A percentile compares a stretch with the other conserved stretches of the same genome.
These are phyloP conservation scores for Leccinum disarticulatum DNA, from an alignment of 768 basidiomycete genomes.

Conservation along the genomic window DNA sequence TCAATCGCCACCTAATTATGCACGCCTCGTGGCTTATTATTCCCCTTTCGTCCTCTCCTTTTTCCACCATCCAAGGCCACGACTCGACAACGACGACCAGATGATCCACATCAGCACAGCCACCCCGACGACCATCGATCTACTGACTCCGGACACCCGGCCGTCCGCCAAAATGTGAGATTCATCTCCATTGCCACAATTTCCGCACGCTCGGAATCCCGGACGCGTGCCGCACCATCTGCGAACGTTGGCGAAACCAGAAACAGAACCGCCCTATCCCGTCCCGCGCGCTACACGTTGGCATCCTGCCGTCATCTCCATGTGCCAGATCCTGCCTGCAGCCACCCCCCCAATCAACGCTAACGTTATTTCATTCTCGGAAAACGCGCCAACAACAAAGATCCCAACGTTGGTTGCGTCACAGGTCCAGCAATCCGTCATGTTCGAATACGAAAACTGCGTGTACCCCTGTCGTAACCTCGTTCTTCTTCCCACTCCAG, in stretches of 20 bases:
- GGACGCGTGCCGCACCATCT: background rate
- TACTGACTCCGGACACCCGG: conserved; percentile 12
- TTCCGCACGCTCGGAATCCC: conserved; percentile 6
- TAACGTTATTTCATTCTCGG: conserved; percentile 17
- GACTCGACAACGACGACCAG: background rate
- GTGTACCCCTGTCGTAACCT: conserved; percentile 12
- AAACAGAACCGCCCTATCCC: background rate
- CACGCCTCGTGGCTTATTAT: background rate
- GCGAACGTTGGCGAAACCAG: background rate
- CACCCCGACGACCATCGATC: background rate
- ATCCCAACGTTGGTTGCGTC: background rate
- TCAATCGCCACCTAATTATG: background rate
- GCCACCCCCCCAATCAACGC: background rate
- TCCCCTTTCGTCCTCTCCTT: background rate
- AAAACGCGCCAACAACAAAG: background rate
- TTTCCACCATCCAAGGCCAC: background rate
- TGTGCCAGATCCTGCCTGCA: background rate
- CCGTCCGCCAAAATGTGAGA: conserved; percentile 4
- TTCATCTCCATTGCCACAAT: conserved; percentile 5
- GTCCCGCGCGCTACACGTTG: background rate
- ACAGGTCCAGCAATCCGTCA: background rate
- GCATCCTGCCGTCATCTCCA: background rate
- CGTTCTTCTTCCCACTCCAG: conserved; percentile 16
- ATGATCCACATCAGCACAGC: conserved; percentile 1
- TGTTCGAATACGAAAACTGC: conserved; percentile 13